These are phyloP conservation scores for Chaetomiaceae sp. DNA, from an alignment of 2,329 filamentous ascomycete genomes.

Conservation along the genomic window DNA sequence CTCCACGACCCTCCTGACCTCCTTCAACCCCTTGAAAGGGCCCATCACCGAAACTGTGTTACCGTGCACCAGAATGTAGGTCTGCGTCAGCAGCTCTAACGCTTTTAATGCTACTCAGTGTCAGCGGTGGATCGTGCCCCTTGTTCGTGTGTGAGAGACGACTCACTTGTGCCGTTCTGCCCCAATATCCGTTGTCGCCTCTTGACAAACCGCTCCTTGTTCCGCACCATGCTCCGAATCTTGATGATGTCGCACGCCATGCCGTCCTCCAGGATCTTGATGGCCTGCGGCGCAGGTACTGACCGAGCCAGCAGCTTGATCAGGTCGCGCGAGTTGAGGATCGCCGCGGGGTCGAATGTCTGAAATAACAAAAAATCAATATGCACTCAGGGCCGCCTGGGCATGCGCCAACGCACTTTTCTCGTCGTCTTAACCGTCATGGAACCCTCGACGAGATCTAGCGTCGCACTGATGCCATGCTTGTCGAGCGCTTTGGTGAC, in stretches of 20 bases:
- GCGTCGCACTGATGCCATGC: conserved; percentile 78
- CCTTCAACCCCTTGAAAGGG: conserved; percentile 86
- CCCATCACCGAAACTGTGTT: conserved; percentile 94
- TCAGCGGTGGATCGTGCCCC: background rate
- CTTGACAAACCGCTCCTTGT: conserved; percentile 95
- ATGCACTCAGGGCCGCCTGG: background rate
- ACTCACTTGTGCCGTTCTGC: conserved; percentile 71
- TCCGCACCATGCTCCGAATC: conserved; percentile 81
- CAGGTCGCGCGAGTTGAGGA: conserved; percentile 87
- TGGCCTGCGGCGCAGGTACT: conserved; percentile 85
- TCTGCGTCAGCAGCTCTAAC: conserved; percentile 82
- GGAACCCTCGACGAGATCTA: conserved; percentile 90
- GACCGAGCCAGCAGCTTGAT: conserved; percentile 89
- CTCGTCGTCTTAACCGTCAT: conserved; percentile 96
- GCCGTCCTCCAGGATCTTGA: conserved; percentile 91
- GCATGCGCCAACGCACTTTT: conserved; percentile 53
- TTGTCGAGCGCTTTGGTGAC: conserved; percentile 85
- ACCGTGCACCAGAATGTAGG: conserved; percentile 92
- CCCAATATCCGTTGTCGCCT: conserved; percentile 87
- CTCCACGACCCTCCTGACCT: conserved; percentile 80
- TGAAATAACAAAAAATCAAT: conserved; percentile 24
- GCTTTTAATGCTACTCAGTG: conserved; percentile 59
- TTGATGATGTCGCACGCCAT: conserved; percentile 94
- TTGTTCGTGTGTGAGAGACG: background rate
- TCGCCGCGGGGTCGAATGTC: conserved; percentile 85